A percentile compares a stretch with the other conserved stretches of the same genome.
Evolutionary conservation across 306 rosid species (phyloP).

Genomic region (Cicer pinnatifidum): DNA sequence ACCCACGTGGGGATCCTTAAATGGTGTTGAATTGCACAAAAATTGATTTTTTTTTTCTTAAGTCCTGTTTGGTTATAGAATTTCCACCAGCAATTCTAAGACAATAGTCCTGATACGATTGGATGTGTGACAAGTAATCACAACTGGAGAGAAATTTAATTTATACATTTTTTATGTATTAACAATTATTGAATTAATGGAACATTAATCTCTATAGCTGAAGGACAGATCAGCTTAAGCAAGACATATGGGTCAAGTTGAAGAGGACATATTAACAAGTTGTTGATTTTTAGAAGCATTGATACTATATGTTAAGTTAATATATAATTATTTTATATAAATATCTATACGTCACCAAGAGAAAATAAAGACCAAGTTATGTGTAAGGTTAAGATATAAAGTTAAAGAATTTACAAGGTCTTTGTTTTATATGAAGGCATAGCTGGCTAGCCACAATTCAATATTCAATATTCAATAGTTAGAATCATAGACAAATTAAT

Average conservation of each 20-base stretch:
- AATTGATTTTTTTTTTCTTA: neutral
- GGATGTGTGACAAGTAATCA: conserved; percentile 39
- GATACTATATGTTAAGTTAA: conserved; percentile 34
- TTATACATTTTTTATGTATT: neutral
- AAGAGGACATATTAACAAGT: conserved; percentile 57
- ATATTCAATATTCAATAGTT: neutral
- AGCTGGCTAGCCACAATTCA: conserved; percentile 40
- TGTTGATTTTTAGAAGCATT: neutral
- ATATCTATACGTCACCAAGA: conserved; percentile 25
- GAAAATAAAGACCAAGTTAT: conserved; percentile 24
- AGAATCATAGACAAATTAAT: no score
- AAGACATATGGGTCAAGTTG: conserved; percentile 60
- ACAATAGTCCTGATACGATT: conserved; percentile 44
- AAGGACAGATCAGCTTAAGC: conserved; percentile 50
- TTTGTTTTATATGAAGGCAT: conserved; percentile 36
- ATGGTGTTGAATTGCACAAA: conserved; percentile 27
- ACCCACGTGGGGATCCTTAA: conserved; percentile 48
- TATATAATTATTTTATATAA: neutral
- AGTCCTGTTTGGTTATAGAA: conserved; percentile 12
- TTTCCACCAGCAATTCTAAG: conserved; percentile 40
- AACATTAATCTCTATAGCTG: conserved; percentile 32
- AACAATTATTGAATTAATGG: conserved; percentile 36
- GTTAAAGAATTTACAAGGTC: conserved; percentile 31
- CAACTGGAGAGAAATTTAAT: conserved; percentile 9
- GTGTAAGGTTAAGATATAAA: neutral